phyloP scores from a whole-genome alignment of 495 filamentous ascomycete genomes.

The Xylaria telfairii region DNA sequence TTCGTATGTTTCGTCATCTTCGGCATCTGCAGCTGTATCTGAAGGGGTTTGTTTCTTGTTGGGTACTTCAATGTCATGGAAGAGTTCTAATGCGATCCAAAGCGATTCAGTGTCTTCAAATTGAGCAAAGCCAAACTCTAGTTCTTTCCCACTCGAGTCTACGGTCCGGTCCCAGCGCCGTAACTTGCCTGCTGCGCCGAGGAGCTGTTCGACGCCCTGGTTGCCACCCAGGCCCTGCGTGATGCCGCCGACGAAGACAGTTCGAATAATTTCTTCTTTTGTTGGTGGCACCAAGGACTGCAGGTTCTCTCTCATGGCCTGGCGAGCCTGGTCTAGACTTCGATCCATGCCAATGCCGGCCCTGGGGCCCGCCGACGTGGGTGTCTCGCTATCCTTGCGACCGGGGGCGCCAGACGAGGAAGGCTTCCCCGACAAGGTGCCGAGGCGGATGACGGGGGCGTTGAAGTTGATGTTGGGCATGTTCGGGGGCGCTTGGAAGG shows the following conservation, averaged over 20 bases:
- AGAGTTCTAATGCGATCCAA: slow-evolving; percentile 81
- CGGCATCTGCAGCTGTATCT: slow-evolving; percentile 47
- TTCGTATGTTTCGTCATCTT: slow-evolving; percentile 53
- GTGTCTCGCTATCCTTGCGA: slow-evolving; percentile 49
- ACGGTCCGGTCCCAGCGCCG: slow-evolving; percentile 81
- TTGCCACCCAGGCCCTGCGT: slow-evolving; percentile 79
- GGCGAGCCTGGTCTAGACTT: slow-evolving; percentile 69
- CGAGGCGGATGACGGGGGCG: slow-evolving; percentile 93
- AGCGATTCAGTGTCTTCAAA: slow-evolving; percentile 93
- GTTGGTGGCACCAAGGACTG: slow-evolving; percentile 84
- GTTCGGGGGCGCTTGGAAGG: slow-evolving; percentile 89
- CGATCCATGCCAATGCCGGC: slow-evolving; percentile 71
- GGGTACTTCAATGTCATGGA: slow-evolving; percentile 86
- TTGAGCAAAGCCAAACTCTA: slow-evolving; percentile 94
- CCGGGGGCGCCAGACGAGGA: slow-evolving; percentile 55
- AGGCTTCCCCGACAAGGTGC: slow-evolving; percentile 70
- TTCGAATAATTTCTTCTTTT: slow-evolving; percentile 86
- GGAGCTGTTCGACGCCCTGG: slow-evolving; percentile 80
- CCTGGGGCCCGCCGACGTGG: slow-evolving; percentile 57
- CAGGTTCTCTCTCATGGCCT: slow-evolving; percentile 74
- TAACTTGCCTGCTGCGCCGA: slow-evolving; percentile 77
- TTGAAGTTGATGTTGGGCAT: slow-evolving; percentile 98
- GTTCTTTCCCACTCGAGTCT: slow-evolving; percentile 65
- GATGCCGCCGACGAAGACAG: slow-evolving; percentile 88
- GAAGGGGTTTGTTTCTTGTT: slow-evolving; percentile 69